phyloP scores from a whole-genome alignment of 2,329 filamentous ascomycete genomes.

The Sclerotinia sclerotiorum region DNA sequence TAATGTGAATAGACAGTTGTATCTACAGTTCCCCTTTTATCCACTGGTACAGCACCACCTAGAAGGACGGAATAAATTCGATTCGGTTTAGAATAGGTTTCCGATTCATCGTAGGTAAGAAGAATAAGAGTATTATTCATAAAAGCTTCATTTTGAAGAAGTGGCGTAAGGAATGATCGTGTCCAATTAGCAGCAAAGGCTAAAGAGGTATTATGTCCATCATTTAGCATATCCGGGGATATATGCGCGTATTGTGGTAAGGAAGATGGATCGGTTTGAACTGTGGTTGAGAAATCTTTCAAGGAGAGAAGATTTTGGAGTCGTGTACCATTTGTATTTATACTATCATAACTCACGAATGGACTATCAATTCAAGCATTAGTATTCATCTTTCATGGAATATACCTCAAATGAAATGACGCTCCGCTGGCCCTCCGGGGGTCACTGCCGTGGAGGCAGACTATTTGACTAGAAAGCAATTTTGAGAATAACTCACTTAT shows the following conservation, averaged over 20 bases:
- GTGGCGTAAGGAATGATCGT: slow-evolving; percentile 52
- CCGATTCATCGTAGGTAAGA: slow-evolving; percentile 59
- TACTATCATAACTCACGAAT: slow-evolving; percentile 54
- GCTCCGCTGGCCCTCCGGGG: slow-evolving; percentile 12
- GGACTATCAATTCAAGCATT: slow-evolving; percentile 30
- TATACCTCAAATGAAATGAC: not conserved
- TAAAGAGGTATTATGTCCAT: slow-evolving; percentile 61
- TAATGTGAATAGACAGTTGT: slow-evolving; percentile 51
- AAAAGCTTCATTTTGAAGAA: slow-evolving; percentile 52
- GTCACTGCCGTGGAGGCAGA: slow-evolving; percentile 20
- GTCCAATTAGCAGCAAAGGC: slow-evolving; percentile 54
- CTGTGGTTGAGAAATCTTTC: slow-evolving; percentile 58
- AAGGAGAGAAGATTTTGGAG: slow-evolving; percentile 63
- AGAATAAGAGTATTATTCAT: slow-evolving; percentile 55
- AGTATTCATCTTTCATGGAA: not conserved
- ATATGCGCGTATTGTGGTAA: slow-evolving; percentile 67
- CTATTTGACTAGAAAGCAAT: not conserved
- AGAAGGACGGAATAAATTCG: slow-evolving; percentile 55
- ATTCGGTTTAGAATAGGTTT: slow-evolving; percentile 53
- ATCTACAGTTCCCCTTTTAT: slow-evolving; percentile 52
- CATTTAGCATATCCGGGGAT: slow-evolving; percentile 63
- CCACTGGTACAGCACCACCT: slow-evolving; percentile 52
- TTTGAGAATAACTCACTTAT: slow-evolving; percentile 34
- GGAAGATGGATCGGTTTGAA: slow-evolving; percentile 47
- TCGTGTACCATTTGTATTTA: slow-evolving; percentile 51